Percentiles rank a stretch among this genome's conserved stretches.
phyloP scores from a whole-genome alignment of 192 early-diverging fungal species.

The Rhizophagus sp. region DNA sequence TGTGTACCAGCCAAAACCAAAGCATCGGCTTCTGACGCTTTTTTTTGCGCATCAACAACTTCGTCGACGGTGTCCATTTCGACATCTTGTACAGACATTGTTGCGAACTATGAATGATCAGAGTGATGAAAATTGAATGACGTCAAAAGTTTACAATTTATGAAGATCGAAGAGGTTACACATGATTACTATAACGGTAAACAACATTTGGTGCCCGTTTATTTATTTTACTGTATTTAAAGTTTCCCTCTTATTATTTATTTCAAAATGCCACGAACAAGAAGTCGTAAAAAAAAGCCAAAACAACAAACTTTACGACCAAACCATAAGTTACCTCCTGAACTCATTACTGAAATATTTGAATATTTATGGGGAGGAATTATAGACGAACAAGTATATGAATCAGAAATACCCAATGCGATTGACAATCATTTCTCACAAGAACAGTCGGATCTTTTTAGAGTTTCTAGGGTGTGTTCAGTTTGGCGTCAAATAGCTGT shows the following conservation, averaged over 20 bases:
- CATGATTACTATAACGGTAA: too few species aligned
- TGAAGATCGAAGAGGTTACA: too few species aligned
- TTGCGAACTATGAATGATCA: background rate
- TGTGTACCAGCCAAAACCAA: conserved; percentile 15
- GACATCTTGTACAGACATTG: conserved; percentile 13
- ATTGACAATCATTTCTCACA: conserved; percentile 2
- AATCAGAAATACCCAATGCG: conserved; percentile 4
- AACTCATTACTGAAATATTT: conserved; percentile 18
- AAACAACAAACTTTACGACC: conserved; percentile 9
- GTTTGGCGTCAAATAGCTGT: conserved; percentile 14
- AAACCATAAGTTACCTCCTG: conserved; percentile 18
- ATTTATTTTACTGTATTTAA: background rate
- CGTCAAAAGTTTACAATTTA: too few species aligned
- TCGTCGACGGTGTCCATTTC: conserved; percentile 23
- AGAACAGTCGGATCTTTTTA: background rate
- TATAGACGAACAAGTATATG: conserved; percentile 10
- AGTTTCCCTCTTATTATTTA: background rate
- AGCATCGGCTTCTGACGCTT: conserved; percentile 14
- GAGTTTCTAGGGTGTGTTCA: conserved; percentile 1
- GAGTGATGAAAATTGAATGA: too few species aligned
- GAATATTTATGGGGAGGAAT: conserved; percentile 7
- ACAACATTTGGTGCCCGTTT: too few species aligned
- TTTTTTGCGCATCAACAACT: conserved; percentile 9
- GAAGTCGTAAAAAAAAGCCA: conserved; percentile 1
- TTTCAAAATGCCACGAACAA: conserved; percentile 5